These are phyloP conservation scores for Cyberlindnera sargentensis DNA, from an alignment of 805 yeast genomes.

Conservation along the genomic window DNA sequence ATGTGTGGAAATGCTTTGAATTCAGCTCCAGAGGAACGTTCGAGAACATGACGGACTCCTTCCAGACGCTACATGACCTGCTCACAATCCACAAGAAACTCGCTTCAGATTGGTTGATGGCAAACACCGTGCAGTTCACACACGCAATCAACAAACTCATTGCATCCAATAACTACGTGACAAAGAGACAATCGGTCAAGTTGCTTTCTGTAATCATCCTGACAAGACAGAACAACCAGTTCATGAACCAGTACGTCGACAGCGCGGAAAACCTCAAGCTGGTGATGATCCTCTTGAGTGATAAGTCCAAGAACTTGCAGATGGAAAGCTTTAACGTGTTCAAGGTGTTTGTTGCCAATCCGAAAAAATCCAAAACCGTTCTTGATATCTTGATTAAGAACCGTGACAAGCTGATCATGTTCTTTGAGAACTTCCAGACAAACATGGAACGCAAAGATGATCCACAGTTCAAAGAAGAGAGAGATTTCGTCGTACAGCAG, in stretches of 20 bases:
- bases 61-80: conserved; percentile 66
- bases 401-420: conserved; percentile 64
- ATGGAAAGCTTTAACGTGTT: conserved; percentile 88
- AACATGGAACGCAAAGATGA: conserved; percentile 49
- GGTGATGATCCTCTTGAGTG: conserved; percentile 80
- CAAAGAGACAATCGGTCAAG: conserved; percentile 83
- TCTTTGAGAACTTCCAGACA: conserved; percentile 59
- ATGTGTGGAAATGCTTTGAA: conserved; percentile 77
- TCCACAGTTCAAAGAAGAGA: conserved; percentile 65
- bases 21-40: conserved; percentile 72
- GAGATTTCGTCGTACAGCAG: conserved; percentile 69
- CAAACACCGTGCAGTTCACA: conserved; percentile 53
- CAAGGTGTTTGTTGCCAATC: conserved; percentile 95
- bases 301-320: conserved; percentile 84
- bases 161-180: conserved; percentile 77
- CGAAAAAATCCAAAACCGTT: conserved; percentile 75
- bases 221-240: conserved; percentile 59
- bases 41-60: conserved; percentile 87
- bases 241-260: conserved; percentile 73
- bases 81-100: conserved; percentile 62
- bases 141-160: conserved; percentile 60
- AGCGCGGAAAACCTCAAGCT: conserved; percentile 78
- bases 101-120: conserved; percentile 60
- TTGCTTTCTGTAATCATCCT: conserved; percentile 66
- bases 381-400: conserved; percentile 79